Evolutionary conservation across 2,329 filamentous ascomycete genomes (phyloP).

Genomic region (Ophiostoma tasmaniense): DNA sequence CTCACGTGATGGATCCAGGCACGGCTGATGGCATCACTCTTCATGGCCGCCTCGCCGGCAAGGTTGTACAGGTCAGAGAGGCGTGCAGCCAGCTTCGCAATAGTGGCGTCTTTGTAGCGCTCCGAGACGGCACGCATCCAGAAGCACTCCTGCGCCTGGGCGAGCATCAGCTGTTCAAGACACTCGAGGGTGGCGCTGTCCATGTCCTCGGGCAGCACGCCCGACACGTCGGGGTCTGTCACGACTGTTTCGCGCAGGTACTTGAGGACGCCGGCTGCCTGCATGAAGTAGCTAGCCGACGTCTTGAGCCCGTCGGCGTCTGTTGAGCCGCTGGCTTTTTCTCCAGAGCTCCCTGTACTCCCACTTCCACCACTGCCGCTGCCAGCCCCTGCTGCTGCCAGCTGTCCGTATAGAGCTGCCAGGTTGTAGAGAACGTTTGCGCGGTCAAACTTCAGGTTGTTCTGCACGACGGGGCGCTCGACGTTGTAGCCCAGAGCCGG

Average conservation of each 20-base stretch:
- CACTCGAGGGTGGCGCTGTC: conserved; percentile 79
- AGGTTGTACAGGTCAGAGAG: conserved; percentile 85
- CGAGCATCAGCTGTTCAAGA: conserved; percentile 73
- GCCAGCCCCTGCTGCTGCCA: conserved; percentile 49
- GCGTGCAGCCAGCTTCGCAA: conserved; percentile 79
- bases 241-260: conserved; percentile 70
- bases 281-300: conserved; percentile 83
- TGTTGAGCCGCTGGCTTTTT: conserved; percentile 59
- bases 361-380: background rate
- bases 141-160: conserved; percentile 93
- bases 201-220: conserved; percentile 89
- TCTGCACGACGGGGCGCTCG: conserved; percentile 57
- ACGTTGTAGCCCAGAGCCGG: conserved; percentile 85
- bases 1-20: conserved; percentile 98
- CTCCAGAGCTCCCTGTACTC: background rate
- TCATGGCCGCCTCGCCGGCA: conserved; percentile 76
- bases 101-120: conserved; percentile 81
- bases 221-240: conserved; percentile 70
- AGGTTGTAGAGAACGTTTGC: conserved; percentile 92
- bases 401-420: conserved; percentile 84
- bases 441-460: conserved; percentile 71
- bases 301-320: conserved; percentile 71
- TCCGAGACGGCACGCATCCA: conserved; percentile 98
- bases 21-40: conserved; percentile 80
- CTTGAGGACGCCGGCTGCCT: conserved; percentile 72